Conservation (phyloP, 2,329 filamentous ascomycete genomes). For the Colletotrichum coccodes region DNA sequence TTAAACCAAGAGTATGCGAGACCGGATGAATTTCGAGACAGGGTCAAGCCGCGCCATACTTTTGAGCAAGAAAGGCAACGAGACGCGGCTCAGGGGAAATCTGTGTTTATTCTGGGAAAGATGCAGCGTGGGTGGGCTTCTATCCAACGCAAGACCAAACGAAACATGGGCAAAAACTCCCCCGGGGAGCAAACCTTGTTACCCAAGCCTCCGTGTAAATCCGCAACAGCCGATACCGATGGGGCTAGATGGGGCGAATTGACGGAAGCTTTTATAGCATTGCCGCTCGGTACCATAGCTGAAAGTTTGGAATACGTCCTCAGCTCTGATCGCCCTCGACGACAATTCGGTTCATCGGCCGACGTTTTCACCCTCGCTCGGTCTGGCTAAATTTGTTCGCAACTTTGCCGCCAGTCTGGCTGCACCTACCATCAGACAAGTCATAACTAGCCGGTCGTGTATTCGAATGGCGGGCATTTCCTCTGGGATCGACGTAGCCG, state of each 20-base stretch:
- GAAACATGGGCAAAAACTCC: slow-evolving; percentile 33
- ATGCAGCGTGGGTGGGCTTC: background rate
- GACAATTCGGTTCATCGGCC: slow-evolving; percentile 6
- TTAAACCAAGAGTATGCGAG: background rate
- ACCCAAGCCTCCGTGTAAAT: background rate
- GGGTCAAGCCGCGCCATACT: background rate
- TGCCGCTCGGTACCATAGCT: background rate
- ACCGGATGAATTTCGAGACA: background rate
- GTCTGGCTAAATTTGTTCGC: slow-evolving; percentile 1
- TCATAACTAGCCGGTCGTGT: background rate
- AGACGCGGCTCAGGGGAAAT: background rate
- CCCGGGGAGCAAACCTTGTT: slow-evolving; percentile 10
- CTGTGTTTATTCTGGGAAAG: slow-evolving; percentile 1
- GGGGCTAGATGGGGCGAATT: background rate
- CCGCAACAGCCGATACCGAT: background rate
- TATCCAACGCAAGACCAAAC: slow-evolving; percentile 4
- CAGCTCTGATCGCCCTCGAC: slow-evolving; percentile 9
- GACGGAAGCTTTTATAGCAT: background rate
- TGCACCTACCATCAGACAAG: background rate
- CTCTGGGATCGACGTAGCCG: slow-evolving; percentile 21
- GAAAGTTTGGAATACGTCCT: slow-evolving; percentile 1
- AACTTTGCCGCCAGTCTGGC: background rate
- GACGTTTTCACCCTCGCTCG: background rate
- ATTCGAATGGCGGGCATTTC: background rate
- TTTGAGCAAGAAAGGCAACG: background rate